Percentiles rank a stretch among this genome's conserved stretches.
Evolutionary conservation across 2,329 filamentous ascomycete genomes (phyloP).

Genomic region (Trichoderma oligosporum): DNA sequence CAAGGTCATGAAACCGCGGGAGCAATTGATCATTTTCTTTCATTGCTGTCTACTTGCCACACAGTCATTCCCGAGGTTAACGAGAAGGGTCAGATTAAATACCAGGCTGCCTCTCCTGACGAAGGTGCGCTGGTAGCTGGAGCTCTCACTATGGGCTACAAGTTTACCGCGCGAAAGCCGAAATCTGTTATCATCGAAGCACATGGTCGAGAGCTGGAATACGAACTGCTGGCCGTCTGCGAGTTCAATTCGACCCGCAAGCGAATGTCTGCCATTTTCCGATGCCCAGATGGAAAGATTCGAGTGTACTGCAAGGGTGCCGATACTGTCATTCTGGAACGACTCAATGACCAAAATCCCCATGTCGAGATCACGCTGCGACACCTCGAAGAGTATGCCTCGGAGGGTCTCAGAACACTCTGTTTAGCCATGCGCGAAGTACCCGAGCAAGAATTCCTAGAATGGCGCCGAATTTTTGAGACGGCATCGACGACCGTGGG

Average conservation of each 20-base stretch:
- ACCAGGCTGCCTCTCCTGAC: slow-evolving; percentile 95
- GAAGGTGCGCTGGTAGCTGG: slow-evolving; percentile 96
- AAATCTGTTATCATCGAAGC: slow-evolving; percentile 80
- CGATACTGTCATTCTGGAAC: slow-evolving; percentile 94
- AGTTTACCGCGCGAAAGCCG: slow-evolving; percentile 86
- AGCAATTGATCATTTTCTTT: slow-evolving; percentile 74
- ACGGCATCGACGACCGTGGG: slow-evolving; percentile 84
- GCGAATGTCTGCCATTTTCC: slow-evolving; percentile 95
- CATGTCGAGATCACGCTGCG: slow-evolving; percentile 85
- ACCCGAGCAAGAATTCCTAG: slow-evolving; percentile 79
- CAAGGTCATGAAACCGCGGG: slow-evolving; percentile 47
- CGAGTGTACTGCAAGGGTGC: slow-evolving; percentile 94
- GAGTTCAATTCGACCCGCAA: slow-evolving; percentile 96
- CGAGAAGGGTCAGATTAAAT: slow-evolving; percentile 83
- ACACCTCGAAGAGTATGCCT: slow-evolving; percentile 97
- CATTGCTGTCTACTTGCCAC: slow-evolving; percentile 84
- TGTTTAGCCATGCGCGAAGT: slow-evolving; percentile 94
- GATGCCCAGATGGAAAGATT: slow-evolving; percentile 93
- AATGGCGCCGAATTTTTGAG: slow-evolving; percentile 85
- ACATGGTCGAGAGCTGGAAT: slow-evolving; percentile 69
- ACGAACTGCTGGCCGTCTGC: slow-evolving; percentile 91
- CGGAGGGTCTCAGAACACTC: slow-evolving; percentile 88
- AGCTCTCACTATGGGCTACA: slow-evolving; percentile 79
- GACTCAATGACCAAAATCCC: slow-evolving; percentile 76
- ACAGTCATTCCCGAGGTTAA: slow-evolving; percentile 92